A percentile compares a stretch with the other conserved stretches of the same genome.
phyloP scores from a whole-genome alignment of 2,329 filamentous ascomycete genomes.

The Xylariomycetidae sp. region DNA sequence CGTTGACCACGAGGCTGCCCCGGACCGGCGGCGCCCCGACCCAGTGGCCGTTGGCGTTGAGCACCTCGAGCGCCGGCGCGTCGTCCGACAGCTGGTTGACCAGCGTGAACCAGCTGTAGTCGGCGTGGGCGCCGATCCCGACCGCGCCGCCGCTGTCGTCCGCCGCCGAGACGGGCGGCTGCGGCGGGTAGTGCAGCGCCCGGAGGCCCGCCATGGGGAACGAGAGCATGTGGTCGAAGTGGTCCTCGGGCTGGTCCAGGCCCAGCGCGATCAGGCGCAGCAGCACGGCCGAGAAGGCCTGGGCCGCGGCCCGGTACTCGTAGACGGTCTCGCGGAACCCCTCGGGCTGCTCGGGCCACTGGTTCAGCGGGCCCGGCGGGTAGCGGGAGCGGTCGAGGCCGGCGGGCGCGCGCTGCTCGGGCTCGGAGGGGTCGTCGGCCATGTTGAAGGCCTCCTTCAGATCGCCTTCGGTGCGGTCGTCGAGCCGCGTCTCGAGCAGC shows the following conservation, averaged over 20 bases:
- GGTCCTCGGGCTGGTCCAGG: constrained; percentile 18
- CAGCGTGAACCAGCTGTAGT: constrained; percentile 42
- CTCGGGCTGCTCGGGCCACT: constrained; percentile 8
- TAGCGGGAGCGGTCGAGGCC: constrained; percentile 3
- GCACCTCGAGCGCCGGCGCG: constrained; percentile 42
- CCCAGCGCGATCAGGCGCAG: constrained; percentile 18
- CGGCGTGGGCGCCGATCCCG: constrained; percentile 35
- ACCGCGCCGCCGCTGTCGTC: constrained; percentile 22
- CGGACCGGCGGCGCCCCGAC: constrained; percentile 35
- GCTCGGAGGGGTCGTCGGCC: constrained; percentile 13
- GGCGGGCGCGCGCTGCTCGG: constrained; percentile 10
- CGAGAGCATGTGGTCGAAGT: constrained; percentile 36
- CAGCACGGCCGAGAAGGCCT: constrained; percentile 7
- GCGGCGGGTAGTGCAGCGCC: constrained; percentile 38
- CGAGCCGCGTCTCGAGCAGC: constrained; percentile 14
- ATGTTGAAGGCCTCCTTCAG: constrained; percentile 20
- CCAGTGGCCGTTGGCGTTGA: constrained; percentile 36
- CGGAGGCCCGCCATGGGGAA: constrained; percentile 39
- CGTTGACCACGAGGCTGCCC: constrained; percentile 38
- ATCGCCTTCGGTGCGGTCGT: constrained; percentile 11
- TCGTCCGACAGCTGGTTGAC: constrained; percentile 36
- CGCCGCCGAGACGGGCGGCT: constrained; percentile 7
- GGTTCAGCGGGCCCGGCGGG: constrained; percentile 3
- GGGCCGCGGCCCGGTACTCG: constrained; percentile 10
- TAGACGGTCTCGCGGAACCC: constrained; percentile 16